Percentiles rank a stretch among this genome's conserved stretches.
Evolutionary conservation across 2,329 filamentous ascomycete genomes (phyloP).

Genomic region (Penicillium sp.): DNA sequence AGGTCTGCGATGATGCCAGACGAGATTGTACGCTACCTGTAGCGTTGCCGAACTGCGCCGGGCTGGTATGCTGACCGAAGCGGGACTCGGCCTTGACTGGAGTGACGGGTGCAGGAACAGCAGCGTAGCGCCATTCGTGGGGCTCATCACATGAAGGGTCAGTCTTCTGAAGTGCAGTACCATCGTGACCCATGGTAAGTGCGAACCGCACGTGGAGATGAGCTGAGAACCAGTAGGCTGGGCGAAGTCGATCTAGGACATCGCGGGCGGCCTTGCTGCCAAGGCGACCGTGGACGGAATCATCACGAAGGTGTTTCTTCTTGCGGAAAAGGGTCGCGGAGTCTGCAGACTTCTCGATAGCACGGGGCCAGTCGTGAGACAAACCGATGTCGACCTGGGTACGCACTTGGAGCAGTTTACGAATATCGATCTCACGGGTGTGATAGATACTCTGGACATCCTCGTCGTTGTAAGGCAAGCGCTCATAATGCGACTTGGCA

Average conservation of each 20-base stretch:
- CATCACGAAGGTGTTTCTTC: slow-evolving; percentile 73
- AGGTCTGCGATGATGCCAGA: background rate
- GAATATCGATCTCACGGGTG: slow-evolving; percentile 82
- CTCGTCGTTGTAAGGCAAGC: slow-evolving; percentile 75
- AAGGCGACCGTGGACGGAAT: slow-evolving; percentile 72
- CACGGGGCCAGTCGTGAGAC: slow-evolving; percentile 93
- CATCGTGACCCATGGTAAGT: slow-evolving; percentile 57
- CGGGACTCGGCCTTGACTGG: slow-evolving; percentile 3
- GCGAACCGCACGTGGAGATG: slow-evolving; percentile 89
- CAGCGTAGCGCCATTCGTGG: slow-evolving; percentile 5
- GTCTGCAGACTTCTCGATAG: slow-evolving; percentile 77
- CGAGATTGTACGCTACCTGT: background rate
- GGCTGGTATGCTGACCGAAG: background rate
- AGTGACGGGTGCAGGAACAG: background rate
- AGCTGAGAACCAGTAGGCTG: slow-evolving; percentile 87
- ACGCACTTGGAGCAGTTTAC: slow-evolving; percentile 80
- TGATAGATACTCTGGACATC: slow-evolving; percentile 86
- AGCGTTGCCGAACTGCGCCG: background rate
- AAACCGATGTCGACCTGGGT: slow-evolving; percentile 88
- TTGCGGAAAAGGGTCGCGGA: slow-evolving; percentile 64
- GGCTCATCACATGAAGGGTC: background rate
- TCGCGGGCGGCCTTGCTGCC: slow-evolving; percentile 78
- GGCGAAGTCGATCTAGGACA: slow-evolving; percentile 77
- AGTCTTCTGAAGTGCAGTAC: background rate
- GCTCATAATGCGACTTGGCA: slow-evolving; percentile 76